Evolutionary conservation across 2,329 filamentous ascomycete genomes (phyloP), one percentile per base, ranked within the genome.

Genomic region (Neodidymelliopsis sp.): DNA sequence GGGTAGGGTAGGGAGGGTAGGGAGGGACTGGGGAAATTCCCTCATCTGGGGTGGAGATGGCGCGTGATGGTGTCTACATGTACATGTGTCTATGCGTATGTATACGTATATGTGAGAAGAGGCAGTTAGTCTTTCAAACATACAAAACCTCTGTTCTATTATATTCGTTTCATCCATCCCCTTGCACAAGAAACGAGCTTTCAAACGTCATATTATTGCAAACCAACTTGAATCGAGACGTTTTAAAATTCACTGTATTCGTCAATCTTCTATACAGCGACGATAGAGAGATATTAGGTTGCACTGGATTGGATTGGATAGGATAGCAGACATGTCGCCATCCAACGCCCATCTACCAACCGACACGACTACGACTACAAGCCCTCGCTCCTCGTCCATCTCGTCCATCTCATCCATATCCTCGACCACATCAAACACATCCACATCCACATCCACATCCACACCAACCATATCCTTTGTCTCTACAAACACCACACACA

Each of bases 401-500:
- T 48, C 43, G 8, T 44, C 46, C 1, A 19, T 29, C 19, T 33
- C 16, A 6, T 38, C 39, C 2, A 31, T 7, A 13, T 9, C 25
- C 7, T 46, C 20, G n/a, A 18, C 11, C 39, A 15, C 46, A 8
- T 38, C 51, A 11, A 24, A 19, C 15, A 13, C 49, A 18, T 29
- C 43, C 5, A 10, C 41, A 18, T 18, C 37, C 1, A 12, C n/a
- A 4, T 13, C 31, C n/a, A 30, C 28, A 9, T 11, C 18, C 47
- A 20, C 6, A 33, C 9, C 16, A 28, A 19, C 7, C 37, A 30
- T 2, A 41, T 45, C 3, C 50, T 41, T 2, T 57, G 51, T 0
- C 30, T 62, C 13, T 53, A 47, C 0, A 34, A 59, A 6, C 50
- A 53, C 3, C 18, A 42, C 24, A 47, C 54, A 9, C 30, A 46